Evolutionary conservation across 1,139 yeast genomes (phyloP).

Genomic region (Kodamaea sp.): DNA sequence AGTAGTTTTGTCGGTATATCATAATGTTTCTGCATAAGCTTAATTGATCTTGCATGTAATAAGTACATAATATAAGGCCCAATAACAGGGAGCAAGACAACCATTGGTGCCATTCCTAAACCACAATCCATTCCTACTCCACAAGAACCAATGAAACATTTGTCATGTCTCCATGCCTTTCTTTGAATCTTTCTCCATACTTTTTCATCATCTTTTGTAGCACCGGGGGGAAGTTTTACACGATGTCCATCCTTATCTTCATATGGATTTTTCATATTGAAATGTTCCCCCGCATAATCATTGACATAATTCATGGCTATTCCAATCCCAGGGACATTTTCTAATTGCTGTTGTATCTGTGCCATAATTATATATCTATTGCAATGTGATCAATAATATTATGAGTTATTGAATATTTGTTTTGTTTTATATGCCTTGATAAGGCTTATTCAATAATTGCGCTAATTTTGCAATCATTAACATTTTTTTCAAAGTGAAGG

Average conservation of each 20-base stretch:
- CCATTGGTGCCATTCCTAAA: constrained; percentile 68
- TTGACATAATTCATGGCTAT: constrained; percentile 54
- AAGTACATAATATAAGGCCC: constrained; percentile 82
- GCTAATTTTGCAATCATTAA: too few species aligned
- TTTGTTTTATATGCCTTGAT: too few species aligned
- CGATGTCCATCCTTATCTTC: constrained; percentile 56
- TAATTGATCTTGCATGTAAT: constrained; percentile 64
- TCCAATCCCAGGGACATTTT: constrained; percentile 57
- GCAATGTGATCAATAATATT: too few species aligned
- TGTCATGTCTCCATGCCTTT: constrained; percentile 83
- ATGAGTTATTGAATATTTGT: too few species aligned
- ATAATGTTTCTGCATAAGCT: constrained; percentile 51
- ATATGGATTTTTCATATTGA: constrained; percentile 63
- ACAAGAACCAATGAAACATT: constrained; percentile 74
- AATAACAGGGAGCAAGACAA: constrained; percentile 66
- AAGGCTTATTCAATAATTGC: too few species aligned
- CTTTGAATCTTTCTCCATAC: constrained; percentile 70
- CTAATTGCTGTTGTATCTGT: constrained; percentile 38
- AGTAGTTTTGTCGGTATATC: constrained; percentile 56
- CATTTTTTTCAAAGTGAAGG: too few species aligned
- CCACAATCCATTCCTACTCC: constrained; percentile 70
- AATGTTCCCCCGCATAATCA: constrained; percentile 57
- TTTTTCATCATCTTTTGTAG: constrained; percentile 59
- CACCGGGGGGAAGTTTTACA: constrained; percentile 48
- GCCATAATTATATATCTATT: constrained; percentile 17